These are phyloP conservation scores for Bipolaris zeicola DNA, from an alignment of 2,329 filamentous ascomycete species.

Conservation along the genomic window DNA sequence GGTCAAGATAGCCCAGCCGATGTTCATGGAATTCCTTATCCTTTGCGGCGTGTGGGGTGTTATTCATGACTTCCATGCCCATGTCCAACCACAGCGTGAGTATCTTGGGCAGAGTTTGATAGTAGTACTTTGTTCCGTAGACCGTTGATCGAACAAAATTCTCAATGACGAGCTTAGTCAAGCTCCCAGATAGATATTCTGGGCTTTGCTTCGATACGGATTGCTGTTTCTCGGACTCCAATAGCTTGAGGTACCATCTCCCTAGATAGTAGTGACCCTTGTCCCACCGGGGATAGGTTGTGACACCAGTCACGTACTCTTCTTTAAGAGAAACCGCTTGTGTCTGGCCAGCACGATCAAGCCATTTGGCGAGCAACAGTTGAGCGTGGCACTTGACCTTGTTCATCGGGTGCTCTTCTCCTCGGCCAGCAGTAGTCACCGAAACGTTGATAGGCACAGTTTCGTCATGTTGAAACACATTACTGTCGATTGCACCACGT, in stretches of 20 bases:
- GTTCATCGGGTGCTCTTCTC: slow-evolving; percentile 52
- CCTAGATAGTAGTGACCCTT: slow-evolving; percentile 97
- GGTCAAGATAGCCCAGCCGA: slow-evolving; percentile 34
- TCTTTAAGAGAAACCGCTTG: slow-evolving; percentile 77
- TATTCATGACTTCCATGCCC: slow-evolving; percentile 68
- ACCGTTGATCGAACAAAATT: slow-evolving; percentile 88
- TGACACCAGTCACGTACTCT: slow-evolving; percentile 78
- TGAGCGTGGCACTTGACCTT: slow-evolving; percentile 77
- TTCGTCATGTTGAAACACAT: slow-evolving; percentile 68
- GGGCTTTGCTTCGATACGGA: slow-evolving; percentile 71
- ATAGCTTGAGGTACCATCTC: slow-evolving; percentile 93
- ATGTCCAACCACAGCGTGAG: slow-evolving; percentile 95
- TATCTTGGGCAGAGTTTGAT: slow-evolving; percentile 89
- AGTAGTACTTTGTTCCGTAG: slow-evolving; percentile 92
- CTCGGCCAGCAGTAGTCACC: slow-evolving; percentile 48
- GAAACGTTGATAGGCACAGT: slow-evolving; percentile 43
- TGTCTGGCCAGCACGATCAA: slow-evolving; percentile 92
- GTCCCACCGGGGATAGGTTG: slow-evolving; percentile 76
- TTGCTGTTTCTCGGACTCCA: slow-evolving; percentile 84
- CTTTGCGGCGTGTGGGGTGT: slow-evolving; percentile 24
- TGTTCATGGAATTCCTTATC: slow-evolving; percentile 43
- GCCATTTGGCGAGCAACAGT: slow-evolving; percentile 92
- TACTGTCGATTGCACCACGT: slow-evolving; percentile 80
- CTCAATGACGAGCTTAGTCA: slow-evolving; percentile 86
- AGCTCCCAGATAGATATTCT: slow-evolving; percentile 72